phyloP scores from a whole-genome alignment of 495 filamentous ascomycete species.

The Penicillium ochrochloron region DNA sequence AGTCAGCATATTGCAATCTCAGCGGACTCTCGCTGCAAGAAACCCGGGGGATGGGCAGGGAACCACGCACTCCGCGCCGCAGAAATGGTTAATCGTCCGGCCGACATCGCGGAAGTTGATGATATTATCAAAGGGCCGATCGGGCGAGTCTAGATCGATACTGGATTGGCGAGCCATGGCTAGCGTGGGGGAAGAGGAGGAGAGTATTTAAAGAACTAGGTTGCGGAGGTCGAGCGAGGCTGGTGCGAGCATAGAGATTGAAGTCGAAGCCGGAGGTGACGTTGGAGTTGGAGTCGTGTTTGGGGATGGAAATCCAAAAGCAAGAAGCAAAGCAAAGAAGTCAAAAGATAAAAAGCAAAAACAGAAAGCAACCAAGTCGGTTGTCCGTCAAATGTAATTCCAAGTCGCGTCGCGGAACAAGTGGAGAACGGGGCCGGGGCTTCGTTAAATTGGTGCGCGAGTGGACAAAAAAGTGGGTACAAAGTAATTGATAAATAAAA shows the following conservation, averaged over 20 bases:
- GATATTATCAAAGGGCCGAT: conserved; percentile 64
- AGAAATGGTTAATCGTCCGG: conserved; percentile 66
- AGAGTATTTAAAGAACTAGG: neutral
- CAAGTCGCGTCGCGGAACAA: neutral
- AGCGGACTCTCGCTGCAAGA: neutral
- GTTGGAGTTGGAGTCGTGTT: neutral
- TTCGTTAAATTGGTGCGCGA: neutral
- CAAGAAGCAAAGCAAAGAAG: conserved; percentile 9
- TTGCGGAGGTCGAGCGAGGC: neutral
- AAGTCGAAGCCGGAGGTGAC: neutral
- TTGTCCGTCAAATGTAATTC: conserved; percentile 6
- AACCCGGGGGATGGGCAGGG: neutral
- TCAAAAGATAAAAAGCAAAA: conserved; percentile 2
- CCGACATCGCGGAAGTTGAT: conserved; percentile 88
- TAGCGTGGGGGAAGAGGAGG: neutral
- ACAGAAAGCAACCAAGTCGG: conserved; percentile 8
- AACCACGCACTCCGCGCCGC: conserved; percentile 54
- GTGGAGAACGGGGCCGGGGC: neutral
- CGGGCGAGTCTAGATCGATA: conserved; percentile 48
- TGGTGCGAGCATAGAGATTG: conserved; percentile 1
- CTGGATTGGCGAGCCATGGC: conserved; percentile 40
- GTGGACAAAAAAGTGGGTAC: neutral
- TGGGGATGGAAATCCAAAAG: neutral
- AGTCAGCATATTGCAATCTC: conserved; percentile 3
- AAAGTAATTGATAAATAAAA: neutral